These are phyloP conservation scores for Coniferiporia sulphurascens DNA, from an alignment of 1,284 basidiomycete species.

Conservation along the genomic window DNA sequence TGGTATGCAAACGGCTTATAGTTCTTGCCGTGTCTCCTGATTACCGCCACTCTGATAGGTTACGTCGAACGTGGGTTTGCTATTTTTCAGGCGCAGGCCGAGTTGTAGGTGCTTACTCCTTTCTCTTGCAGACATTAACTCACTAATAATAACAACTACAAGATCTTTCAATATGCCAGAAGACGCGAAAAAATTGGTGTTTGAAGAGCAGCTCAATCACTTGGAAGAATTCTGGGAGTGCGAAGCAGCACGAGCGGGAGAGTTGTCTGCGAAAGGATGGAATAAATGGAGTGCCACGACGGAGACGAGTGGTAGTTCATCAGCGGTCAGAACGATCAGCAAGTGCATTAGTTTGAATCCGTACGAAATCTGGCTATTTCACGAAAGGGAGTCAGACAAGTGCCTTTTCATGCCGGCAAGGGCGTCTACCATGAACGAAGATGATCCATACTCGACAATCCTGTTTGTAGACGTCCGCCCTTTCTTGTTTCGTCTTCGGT, in stretches of 20 bases:
- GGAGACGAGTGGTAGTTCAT: slow-evolving; percentile 26
- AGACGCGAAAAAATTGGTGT: slow-evolving; percentile 35
- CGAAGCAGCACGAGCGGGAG: slow-evolving; percentile 60
- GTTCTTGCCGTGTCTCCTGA: neutral
- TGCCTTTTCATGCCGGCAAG: slow-evolving; percentile 48
- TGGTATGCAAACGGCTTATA: slow-evolving; percentile 41
- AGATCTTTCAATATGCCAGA: slow-evolving; percentile 55
- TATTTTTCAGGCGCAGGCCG: slow-evolving; percentile 72
- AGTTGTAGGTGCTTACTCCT: slow-evolving; percentile 47
- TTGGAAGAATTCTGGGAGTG: slow-evolving; percentile 78
- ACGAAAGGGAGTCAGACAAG: slow-evolving; percentile 51
- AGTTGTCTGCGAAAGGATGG: slow-evolving; percentile 59
- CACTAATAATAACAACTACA: slow-evolving; percentile 14
- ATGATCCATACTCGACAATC: slow-evolving; percentile 77
- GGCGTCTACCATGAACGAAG: slow-evolving; percentile 49
- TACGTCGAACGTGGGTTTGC: slow-evolving; percentile 60
- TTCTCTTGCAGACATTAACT: neutral
- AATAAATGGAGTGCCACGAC: slow-evolving; percentile 44
- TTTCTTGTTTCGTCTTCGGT: slow-evolving; percentile 59
- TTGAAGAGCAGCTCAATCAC: slow-evolving; percentile 44
- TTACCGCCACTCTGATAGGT: slow-evolving; percentile 23
- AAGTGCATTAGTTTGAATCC: slow-evolving; percentile 42
- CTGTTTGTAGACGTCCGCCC: slow-evolving; percentile 77
- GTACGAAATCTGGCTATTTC: slow-evolving; percentile 63
- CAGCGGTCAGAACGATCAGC: slow-evolving; percentile 19